phyloP scores from a whole-genome alignment of 495 filamentous ascomycete species.

The Aspergillus diversus region DNA sequence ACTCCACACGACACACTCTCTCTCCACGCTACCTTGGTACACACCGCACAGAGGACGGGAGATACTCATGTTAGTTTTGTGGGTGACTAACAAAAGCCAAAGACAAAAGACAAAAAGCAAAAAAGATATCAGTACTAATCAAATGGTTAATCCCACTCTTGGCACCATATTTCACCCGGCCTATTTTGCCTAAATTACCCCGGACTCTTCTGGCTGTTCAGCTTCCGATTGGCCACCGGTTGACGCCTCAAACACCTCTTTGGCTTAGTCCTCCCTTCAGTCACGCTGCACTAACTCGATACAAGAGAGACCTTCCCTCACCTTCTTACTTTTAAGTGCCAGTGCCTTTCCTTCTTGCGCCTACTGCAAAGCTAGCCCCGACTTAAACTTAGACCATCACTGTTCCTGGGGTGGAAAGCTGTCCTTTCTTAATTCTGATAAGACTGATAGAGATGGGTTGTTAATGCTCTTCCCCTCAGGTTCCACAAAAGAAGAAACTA shows the following conservation, averaged over 20 bases:
- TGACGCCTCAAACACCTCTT: not conserved
- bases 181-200: constrained; percentile 29
- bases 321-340: not conserved
- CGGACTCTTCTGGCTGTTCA: constrained; percentile 11
- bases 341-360: no score
- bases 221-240: constrained; percentile 3
- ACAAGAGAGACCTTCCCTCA: not conserved
- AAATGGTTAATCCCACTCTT: not conserved
- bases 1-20: no score
- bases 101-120: not conserved
- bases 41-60: no score
- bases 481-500: not conserved
- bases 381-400: not conserved
- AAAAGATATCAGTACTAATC: not conserved
- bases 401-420: not conserved
- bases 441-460: no score
- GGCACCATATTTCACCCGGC: not conserved
- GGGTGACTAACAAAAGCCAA: no score
- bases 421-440: constrained; percentile 7
- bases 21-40: no score
- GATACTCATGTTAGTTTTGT: no score
- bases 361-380: not conserved
- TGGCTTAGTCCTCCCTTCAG: no score
- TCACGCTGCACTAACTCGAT: no score
- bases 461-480: not conserved